Conservation (phyloP, 371 early-diverging fungal genomes). For the Lichtheimia ramosa region DNA sequence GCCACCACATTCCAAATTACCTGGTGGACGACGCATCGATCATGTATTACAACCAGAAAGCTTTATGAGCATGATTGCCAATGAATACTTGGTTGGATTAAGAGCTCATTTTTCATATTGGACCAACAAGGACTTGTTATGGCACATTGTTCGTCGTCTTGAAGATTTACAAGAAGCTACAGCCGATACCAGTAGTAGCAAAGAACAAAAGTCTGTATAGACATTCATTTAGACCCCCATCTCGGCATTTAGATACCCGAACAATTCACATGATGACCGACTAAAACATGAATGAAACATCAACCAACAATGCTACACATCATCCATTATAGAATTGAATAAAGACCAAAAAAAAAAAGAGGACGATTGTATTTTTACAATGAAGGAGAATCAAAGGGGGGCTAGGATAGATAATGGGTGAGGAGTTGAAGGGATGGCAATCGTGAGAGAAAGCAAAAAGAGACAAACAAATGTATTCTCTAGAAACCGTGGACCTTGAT, state of each 20-base stretch:
- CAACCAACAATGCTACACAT: too few species aligned
- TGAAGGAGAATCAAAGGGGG: too few species aligned
- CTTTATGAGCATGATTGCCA: conserved; percentile 53
- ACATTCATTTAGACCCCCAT: too few species aligned
- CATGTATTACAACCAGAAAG: conserved; percentile 49
- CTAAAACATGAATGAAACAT: too few species aligned
- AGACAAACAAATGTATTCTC: conserved; percentile 1
- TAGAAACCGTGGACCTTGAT: conserved; percentile 91
- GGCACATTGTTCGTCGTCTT: conserved; percentile 47
- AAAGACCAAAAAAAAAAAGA: too few species aligned
- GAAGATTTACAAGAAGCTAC: conserved; percentile 22
- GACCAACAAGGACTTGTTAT: conserved; percentile 51
- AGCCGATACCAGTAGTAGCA: neutral
- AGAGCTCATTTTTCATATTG: conserved; percentile 55
- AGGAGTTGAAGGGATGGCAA: neutral
- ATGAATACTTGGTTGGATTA: conserved; percentile 50
- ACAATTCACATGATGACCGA: too few species aligned
- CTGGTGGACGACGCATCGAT: conserved; percentile 31
- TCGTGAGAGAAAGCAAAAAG: neutral
- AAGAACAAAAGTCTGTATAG: too few species aligned
- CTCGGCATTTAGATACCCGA: too few species aligned
- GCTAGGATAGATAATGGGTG: too few species aligned
- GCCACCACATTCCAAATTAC: conserved; percentile 10
- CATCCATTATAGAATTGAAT: too few species aligned
- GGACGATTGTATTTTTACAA: too few species aligned